Percentiles rank a stretch among this genome's conserved stretches.
Evolutionary conservation across 2,329 filamentous ascomycete genomes (phyloP).

Genomic region (Botryotinia convoluta): DNA sequence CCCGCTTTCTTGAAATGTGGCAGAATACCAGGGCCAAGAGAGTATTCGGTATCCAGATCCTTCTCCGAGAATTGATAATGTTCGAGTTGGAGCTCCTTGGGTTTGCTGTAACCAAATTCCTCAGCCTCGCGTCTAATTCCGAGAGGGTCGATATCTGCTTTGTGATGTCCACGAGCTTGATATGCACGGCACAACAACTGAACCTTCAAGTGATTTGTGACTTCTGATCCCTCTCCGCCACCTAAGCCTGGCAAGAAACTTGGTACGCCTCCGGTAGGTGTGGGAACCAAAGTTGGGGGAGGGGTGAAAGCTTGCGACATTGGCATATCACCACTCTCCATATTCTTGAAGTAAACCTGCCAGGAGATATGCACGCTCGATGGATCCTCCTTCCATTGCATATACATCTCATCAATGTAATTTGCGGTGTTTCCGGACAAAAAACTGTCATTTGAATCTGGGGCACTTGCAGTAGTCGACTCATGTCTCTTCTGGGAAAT

Average conservation of each 20-base stretch:
- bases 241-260: conserved; percentile 68
- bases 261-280: conserved; percentile 74
- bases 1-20: conserved; percentile 87
- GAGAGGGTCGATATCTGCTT: conserved; percentile 94
- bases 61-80: conserved; percentile 95
- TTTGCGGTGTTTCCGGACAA: conserved; percentile 95
- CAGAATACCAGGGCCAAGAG: conserved; percentile 88
- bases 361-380: conserved; percentile 94
- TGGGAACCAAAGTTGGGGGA: conserved; percentile 85
- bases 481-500: conserved; percentile 52
- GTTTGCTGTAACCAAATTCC: conserved; percentile 81
- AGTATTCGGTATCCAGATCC: conserved; percentile 89
- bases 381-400: conserved; percentile 94
- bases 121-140: conserved; percentile 84
- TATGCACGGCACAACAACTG: conserved; percentile 96
- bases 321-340: conserved; percentile 97
- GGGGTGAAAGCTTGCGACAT: conserved; percentile 96
- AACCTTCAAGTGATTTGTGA: conserved; percentile 96
- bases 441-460: conserved; percentile 92
- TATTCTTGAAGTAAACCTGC: conserved; percentile 99
- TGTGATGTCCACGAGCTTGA: conserved; percentile 96
- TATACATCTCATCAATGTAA: conserved; percentile 99
- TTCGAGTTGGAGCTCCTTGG: conserved; percentile 88
- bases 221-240: conserved; percentile 69
- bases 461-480: conserved; percentile 53